Conservation (phyloP, 2,329 filamentous ascomycete species). For the Amauroascus verrucosus region DNA sequence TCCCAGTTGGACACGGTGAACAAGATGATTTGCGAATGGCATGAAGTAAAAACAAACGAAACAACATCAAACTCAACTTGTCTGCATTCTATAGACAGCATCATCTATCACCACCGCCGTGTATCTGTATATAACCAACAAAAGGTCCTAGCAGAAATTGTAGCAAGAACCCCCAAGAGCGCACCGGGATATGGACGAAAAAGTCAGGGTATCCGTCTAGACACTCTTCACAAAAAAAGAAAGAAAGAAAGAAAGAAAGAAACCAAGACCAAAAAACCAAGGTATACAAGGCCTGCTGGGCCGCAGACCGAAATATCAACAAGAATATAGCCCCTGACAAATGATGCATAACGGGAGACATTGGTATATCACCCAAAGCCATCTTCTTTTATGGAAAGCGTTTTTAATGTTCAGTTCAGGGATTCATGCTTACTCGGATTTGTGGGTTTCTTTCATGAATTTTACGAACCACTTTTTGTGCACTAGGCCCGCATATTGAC, state of each 20-base stretch:
- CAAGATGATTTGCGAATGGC: too few species aligned
- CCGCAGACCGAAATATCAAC: slow-evolving; percentile 1
- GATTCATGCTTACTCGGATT: slow-evolving; percentile 6
- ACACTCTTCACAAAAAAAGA: background rate
- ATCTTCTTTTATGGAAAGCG: background rate
- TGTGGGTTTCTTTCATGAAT: slow-evolving; percentile 61
- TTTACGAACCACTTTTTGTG: slow-evolving; percentile 97
- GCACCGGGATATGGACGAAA: background rate
- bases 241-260: too few species aligned
- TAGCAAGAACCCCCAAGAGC: background rate
- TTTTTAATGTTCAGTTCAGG: background rate
- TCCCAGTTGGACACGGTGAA: too few species aligned
- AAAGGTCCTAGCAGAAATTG: background rate
- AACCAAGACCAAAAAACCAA: background rate
- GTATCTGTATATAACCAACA: background rate
- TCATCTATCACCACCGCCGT: background rate
- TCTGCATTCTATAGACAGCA: background rate
- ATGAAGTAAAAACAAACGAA: too few species aligned
- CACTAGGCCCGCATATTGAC: slow-evolving; percentile 79
- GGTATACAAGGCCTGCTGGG: background rate
- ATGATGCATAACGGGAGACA: background rate
- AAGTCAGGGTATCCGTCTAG: background rate
- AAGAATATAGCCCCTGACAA: background rate
- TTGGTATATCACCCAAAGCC: background rate
- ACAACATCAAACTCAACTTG: too few species aligned